Evolutionary conservation across 2,329 filamentous ascomycete species (phyloP), one percentile per base, ranked within the genome.

Genomic region (Pseudocercospora vitis): DNA sequence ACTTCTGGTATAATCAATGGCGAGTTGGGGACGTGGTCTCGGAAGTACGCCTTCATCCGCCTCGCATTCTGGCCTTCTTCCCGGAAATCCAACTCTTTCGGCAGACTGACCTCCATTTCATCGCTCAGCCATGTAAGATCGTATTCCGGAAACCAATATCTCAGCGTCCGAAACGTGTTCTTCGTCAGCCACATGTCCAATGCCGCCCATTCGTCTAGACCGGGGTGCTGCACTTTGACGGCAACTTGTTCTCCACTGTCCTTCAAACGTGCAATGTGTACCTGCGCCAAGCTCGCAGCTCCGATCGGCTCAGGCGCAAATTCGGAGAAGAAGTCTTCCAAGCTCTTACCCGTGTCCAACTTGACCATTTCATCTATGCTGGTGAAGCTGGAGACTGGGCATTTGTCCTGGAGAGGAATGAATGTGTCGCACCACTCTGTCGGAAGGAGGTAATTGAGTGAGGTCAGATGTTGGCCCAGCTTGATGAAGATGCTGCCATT

Each of bases 401-500:
- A 99, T 73, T 88, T 88, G 75, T 99, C 95, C 73, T 99, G 94
- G 19, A 99, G 78, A 0, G 94, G 94, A 62, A 99, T 87, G 69
- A 99, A 99, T 0, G 94, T 97, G 28, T 86, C 87, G 26, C 91
- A 96, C 91, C 92, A 97, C 74, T 97, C 92, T 46, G 81, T 74
- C 1, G 92, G 92, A 7, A 97, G 80, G 7, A 97, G 81, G 70
- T 97, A 97, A 68, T 94, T 95, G 88, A 97, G 89, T 60, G 90
- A 92, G 71, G 90, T 96, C 73, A 99, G 73, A 73, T 99, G 94
- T 67, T 99, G 94, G 6, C 94, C 94, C 32, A 99, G 77, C 74
- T 99, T 99, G 71, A 99, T 97, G 65, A 97, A 99, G 59, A 99
- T 96, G 23, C 92, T 95, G 21, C 95, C 94, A 71, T 96, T 97